Evolutionary conservation across 2,329 filamentous ascomycete species (phyloP).

Genomic region (Pseudogymnoascus sp.): DNA sequence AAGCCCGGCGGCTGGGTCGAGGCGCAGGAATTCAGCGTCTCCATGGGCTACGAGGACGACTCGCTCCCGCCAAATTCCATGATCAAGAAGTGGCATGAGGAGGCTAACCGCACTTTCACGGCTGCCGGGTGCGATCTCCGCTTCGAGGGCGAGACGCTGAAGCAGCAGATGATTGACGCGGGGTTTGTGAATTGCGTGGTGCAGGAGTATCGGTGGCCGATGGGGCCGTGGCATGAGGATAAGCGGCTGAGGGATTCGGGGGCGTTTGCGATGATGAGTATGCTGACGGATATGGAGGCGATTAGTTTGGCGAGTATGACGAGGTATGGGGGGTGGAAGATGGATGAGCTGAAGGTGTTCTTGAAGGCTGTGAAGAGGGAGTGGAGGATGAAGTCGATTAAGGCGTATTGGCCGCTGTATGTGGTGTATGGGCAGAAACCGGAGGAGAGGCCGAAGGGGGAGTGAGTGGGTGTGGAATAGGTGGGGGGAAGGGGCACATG

Average conservation of each 20-base stretch:
- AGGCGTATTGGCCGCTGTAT: slow-evolving; percentile 12
- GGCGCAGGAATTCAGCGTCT: slow-evolving; percentile 1
- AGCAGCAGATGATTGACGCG: slow-evolving; percentile 22
- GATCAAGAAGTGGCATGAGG: slow-evolving; percentile 14
- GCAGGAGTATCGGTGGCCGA: slow-evolving; percentile 31
- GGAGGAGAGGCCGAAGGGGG: not conserved
- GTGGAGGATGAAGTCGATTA: slow-evolving; percentile 12
- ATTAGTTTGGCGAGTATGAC: slow-evolving; percentile 16
- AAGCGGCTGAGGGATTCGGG: slow-evolving; percentile 29
- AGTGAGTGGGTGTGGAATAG: not conserved
- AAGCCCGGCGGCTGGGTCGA: slow-evolving; percentile 11
- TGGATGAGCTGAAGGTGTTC: slow-evolving; percentile 14
- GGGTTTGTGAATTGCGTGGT: slow-evolving; percentile 35
- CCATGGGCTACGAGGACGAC: not conserved
- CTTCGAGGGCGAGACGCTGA: slow-evolving; percentile 9
- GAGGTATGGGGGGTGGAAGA: slow-evolving; percentile 13
- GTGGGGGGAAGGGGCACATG: not conserved
- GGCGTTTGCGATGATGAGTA: slow-evolving; percentile 17
- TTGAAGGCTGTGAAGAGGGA: slow-evolving; percentile 13
- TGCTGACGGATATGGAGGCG: slow-evolving; percentile 21
- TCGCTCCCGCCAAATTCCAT: slow-evolving; percentile 13
- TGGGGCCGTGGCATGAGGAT: slow-evolving; percentile 33
- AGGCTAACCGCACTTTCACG: slow-evolving; percentile 12
- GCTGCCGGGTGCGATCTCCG: slow-evolving; percentile 11
- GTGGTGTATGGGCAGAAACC: slow-evolving; percentile 17